Conservation (phyloP, 768 basidiomycete species). For the Tephrocybe sp. region DNA sequence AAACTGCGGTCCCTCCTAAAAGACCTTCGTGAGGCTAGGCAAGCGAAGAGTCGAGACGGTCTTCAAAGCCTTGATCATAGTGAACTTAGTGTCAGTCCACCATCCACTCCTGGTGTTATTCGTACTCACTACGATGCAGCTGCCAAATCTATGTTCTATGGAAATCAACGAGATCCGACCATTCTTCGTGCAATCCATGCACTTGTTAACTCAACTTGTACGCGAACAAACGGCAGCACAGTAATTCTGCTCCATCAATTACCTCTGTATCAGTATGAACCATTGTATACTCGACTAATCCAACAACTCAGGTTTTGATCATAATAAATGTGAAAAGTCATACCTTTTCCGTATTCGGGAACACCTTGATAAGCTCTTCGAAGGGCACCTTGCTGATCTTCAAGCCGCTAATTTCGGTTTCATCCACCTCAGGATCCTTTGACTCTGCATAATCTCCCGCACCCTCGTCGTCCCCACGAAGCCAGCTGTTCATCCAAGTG, state of each 20-base stretch:
- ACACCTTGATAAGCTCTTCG: constrained; percentile 61
- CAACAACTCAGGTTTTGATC: constrained; percentile 4
- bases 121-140: constrained; percentile 36
- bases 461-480: constrained; percentile 57
- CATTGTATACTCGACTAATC: constrained; percentile 50
- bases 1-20: constrained; percentile 83
- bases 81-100: constrained; percentile 65
- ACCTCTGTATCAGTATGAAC: neutral
- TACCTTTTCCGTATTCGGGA: constrained; percentile 74
- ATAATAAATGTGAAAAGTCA: constrained; percentile 21
- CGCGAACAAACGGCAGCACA: constrained; percentile 22
- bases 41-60: constrained; percentile 90
- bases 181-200: constrained; percentile 83
- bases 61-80: constrained; percentile 76
- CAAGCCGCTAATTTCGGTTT: constrained; percentile 50
- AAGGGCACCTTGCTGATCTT: constrained; percentile 72
- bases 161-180: constrained; percentile 94
- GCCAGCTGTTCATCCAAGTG: constrained; percentile 69
- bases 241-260: neutral
- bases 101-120: neutral
- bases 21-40: constrained; percentile 93
- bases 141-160: constrained; percentile 84
- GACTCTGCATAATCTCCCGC: constrained; percentile 49
- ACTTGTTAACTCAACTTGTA: constrained; percentile 60
- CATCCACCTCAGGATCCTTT: constrained; percentile 61